These are phyloP conservation scores for Zasmidium cellare DNA, from an alignment of 2,329 filamentous ascomycete species.

Conservation along the genomic window DNA sequence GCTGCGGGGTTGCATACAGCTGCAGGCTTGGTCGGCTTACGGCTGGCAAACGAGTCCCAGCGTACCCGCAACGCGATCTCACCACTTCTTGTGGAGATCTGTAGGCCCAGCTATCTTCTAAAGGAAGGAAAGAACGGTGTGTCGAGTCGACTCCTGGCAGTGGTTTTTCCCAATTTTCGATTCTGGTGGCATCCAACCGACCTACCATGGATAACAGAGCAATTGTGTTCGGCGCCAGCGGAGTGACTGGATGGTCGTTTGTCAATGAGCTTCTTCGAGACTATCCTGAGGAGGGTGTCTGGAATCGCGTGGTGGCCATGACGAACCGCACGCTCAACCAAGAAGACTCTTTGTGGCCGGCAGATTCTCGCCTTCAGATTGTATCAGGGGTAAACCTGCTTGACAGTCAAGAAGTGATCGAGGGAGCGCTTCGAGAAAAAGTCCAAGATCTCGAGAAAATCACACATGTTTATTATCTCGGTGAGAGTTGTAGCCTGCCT, in stretches of 20 bases:
- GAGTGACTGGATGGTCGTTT: slow-evolving; percentile 52
- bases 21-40: neutral
- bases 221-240: slow-evolving; percentile 44
- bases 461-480: slow-evolving; percentile 47
- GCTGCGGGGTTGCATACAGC: neutral
- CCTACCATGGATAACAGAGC: slow-evolving; percentile 17
- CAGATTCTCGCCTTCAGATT: slow-evolving; percentile 44
- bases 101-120: too few species aligned
- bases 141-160: too few species aligned
- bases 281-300: slow-evolving; percentile 46
- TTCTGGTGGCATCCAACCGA: too few species aligned
- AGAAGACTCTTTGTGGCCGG: slow-evolving; percentile 40
- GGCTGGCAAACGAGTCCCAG: neutral
- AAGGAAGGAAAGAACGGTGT: too few species aligned
- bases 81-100: neutral
- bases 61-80: neutral
- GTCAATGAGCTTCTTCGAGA: slow-evolving; percentile 49
- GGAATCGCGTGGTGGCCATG: slow-evolving; percentile 47
- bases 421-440: slow-evolving; percentile 35
- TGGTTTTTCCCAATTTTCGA: too few species aligned
- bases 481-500: too few species aligned
- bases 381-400: slow-evolving; percentile 46
- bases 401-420: slow-evolving; percentile 41
- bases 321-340: slow-evolving; percentile 46
- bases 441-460: slow-evolving; percentile 39